Conservation (phyloP, 805 yeast genomes). For the Kluyveromyces starmeri region DNA sequence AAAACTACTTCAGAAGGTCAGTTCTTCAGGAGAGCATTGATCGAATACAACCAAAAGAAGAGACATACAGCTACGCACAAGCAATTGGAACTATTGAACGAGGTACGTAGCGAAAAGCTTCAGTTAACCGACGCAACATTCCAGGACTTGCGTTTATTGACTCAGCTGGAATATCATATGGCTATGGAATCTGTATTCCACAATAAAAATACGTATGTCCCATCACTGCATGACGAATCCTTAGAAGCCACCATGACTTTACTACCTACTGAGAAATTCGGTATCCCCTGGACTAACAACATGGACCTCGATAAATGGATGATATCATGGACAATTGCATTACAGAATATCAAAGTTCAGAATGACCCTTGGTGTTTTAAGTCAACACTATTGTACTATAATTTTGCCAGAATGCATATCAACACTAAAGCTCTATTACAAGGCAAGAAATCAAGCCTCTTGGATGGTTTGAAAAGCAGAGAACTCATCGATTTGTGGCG, state of each 20-base stretch:
- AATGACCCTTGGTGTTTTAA: slow-evolving; percentile 57
- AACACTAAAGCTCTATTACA: slow-evolving; percentile 31
- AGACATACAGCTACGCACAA: slow-evolving; percentile 11
- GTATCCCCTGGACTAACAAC: slow-evolving; percentile 59
- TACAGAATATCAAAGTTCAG: slow-evolving; percentile 45
- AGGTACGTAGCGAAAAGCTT: slow-evolving; percentile 16
- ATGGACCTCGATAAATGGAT: slow-evolving; percentile 67
- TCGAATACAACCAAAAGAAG: slow-evolving; percentile 9
- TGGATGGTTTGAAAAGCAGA: not conserved
- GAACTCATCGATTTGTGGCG: slow-evolving; percentile 7
- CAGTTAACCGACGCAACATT: slow-evolving; percentile 14
- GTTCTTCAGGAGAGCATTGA: slow-evolving; percentile 9
- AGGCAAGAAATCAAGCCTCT: slow-evolving; percentile 9
- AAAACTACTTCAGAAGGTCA: slow-evolving; percentile 3
- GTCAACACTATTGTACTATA: slow-evolving; percentile 59
- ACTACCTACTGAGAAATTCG: slow-evolving; percentile 50
- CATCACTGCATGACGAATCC: slow-evolving; percentile 5
- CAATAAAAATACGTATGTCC: slow-evolving; percentile 28
- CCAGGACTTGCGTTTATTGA: slow-evolving; percentile 50
- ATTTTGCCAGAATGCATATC: slow-evolving; percentile 68
- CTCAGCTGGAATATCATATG: slow-evolving; percentile 64
- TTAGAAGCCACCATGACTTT: slow-evolving; percentile 31
- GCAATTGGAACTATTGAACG: slow-evolving; percentile 17
- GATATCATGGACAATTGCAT: slow-evolving; percentile 68
- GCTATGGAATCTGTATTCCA: slow-evolving; percentile 50